These are phyloP conservation scores for Alternaria tenuissima DNA, from an alignment of 2,329 filamentous ascomycete species.

Conservation along the genomic window DNA sequence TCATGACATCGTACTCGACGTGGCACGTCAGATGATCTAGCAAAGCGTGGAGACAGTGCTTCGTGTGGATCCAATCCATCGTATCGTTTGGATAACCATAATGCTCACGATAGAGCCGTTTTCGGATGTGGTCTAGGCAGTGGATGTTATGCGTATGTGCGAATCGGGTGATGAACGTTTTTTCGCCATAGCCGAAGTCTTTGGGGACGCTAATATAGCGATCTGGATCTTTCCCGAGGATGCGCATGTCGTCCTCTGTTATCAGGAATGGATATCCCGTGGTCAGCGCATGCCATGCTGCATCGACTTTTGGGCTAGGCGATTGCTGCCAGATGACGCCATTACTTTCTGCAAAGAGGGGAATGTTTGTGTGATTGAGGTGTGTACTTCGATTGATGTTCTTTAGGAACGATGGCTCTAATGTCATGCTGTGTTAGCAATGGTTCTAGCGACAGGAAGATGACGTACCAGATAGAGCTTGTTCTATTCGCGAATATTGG, in stretches of 20 bases:
- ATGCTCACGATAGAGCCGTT: neutral
- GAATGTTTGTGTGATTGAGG: neutral
- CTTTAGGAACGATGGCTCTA: neutral
- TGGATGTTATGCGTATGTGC: neutral
- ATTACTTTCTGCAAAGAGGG: neutral
- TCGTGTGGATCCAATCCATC: neutral
- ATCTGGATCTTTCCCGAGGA: neutral
- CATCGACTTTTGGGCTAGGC: neutral
- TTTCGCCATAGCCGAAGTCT: neutral
- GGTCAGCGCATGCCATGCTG: neutral
- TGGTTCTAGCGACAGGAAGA: neutral
- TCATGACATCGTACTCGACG: neutral
- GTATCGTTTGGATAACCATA: neutral
- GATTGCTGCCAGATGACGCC: neutral
- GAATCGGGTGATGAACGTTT: neutral
- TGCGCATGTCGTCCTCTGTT: neutral
- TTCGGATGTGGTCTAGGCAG: neutral
- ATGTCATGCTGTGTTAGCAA: neutral
- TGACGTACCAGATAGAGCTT: neutral
- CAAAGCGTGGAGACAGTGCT: neutral
- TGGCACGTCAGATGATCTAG: neutral
- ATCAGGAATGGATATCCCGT: neutral
- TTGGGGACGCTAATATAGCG: neutral
- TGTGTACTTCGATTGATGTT: neutral
- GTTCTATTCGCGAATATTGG: neutral